phyloP scores from a whole-genome alignment of 352 stramenopile genomes.

The Globisporangium megalacanthum region DNA sequence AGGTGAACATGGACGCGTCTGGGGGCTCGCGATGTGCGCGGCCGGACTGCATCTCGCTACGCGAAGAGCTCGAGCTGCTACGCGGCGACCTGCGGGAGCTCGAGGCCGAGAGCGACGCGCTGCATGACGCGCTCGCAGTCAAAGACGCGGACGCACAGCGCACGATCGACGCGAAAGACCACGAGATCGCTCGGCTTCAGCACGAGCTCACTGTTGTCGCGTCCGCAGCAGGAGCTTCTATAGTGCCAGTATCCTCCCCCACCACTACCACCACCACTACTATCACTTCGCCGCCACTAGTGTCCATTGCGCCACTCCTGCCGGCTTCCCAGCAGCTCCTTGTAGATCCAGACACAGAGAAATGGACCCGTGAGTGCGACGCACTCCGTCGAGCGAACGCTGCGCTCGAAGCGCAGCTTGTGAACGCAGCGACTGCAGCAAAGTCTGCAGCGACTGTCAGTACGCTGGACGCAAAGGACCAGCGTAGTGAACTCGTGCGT shows the following conservation, averaged over 20 bases:
- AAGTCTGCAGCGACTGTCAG: slow-evolving; percentile 15
- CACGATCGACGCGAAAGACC: background rate
- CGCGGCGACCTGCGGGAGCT: slow-evolving; percentile 56
- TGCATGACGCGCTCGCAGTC: slow-evolving; percentile 47
- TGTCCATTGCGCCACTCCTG: no score
- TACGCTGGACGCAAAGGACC: slow-evolving; percentile 25
- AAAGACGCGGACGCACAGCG: slow-evolving; percentile 19
- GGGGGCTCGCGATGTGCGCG: slow-evolving; percentile 27
- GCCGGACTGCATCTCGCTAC: slow-evolving; percentile 56
- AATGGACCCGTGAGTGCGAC: background rate
- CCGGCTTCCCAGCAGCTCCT: background rate
- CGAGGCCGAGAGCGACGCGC: slow-evolving; percentile 53
- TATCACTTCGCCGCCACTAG: background rate
- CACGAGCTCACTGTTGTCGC: background rate
- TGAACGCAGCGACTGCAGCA: slow-evolving; percentile 11
- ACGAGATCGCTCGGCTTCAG: background rate
- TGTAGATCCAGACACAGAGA: background rate
- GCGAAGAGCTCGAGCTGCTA: slow-evolving; percentile 60
- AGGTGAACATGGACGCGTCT: background rate
- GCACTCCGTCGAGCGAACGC: background rate
- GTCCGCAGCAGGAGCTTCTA: background rate
- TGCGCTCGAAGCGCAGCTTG: background rate
- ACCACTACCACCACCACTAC: background rate
- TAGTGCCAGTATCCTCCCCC: background rate
- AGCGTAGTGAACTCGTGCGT: slow-evolving; percentile 56